Evolutionary conservation across 2,329 filamentous ascomycete species (phyloP).

Genomic region (Raffaelea arxii): DNA sequence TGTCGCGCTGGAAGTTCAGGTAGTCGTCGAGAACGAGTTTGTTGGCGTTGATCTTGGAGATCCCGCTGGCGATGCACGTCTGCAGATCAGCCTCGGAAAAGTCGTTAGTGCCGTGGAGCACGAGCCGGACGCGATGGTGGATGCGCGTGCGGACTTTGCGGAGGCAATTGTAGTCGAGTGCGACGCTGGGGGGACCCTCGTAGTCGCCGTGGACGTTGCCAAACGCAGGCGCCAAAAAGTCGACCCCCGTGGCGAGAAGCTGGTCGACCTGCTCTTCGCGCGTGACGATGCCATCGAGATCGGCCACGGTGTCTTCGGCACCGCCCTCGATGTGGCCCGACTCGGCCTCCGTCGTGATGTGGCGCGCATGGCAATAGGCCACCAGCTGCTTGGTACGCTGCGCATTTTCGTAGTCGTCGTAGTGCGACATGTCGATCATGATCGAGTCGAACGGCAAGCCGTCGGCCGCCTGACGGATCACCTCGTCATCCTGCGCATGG

Average conservation of each 20-base stretch:
- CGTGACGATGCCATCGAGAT: constrained; percentile 52
- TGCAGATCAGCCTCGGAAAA: constrained; percentile 39
- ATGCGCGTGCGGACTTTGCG: constrained; percentile 1
- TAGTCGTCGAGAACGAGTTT: constrained; percentile 39
- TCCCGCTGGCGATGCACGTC: constrained; percentile 39
- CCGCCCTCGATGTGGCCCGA: constrained; percentile 57
- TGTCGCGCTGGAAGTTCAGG: constrained; percentile 30
- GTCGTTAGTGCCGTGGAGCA: constrained; percentile 48
- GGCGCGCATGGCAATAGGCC: constrained; percentile 51
- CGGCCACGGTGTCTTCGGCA: constrained; percentile 58
- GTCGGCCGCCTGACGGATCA: constrained; percentile 43
- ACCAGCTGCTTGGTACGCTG: constrained; percentile 53
- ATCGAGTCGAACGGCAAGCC: constrained; percentile 52
- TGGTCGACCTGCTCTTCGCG: constrained; percentile 51
- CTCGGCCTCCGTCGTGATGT: constrained; percentile 62
- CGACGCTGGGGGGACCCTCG: constrained; percentile 4
- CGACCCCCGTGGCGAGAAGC: constrained; percentile 56
- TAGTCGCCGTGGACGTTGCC: constrained; percentile 61
- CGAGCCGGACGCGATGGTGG: constrained; percentile 29
- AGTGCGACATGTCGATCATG: constrained; percentile 70
- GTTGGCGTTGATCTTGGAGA: constrained; percentile 51
- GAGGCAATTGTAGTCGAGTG: constrained; percentile 14
- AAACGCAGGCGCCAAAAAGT: constrained; percentile 58
- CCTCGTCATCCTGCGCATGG: constrained; percentile 48
- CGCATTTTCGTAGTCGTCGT: constrained; percentile 57